Evolutionary conservation across 495 filamentous ascomycete genomes (phyloP), one percentile per base, ranked within the genome.

Genomic region (Copromyces sp.): DNA sequence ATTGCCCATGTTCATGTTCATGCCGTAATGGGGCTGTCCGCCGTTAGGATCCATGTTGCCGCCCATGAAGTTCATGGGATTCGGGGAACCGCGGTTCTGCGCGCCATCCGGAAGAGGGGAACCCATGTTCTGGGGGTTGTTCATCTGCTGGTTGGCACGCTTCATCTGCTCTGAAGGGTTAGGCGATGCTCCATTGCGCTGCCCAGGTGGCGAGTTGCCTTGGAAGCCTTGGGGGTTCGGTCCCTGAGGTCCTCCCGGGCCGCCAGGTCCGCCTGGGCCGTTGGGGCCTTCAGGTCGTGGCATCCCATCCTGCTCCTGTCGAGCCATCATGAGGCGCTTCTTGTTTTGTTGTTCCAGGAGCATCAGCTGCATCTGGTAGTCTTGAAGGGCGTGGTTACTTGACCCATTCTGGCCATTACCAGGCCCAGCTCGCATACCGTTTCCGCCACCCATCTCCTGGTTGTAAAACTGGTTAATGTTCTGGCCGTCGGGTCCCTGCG

Each of bases 291-390:
- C 90, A 75, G 83, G 78, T 37, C 89, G 86, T 35, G 79, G 82
- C 35, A 81, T 81, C 12, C 71, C 77, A 75, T 98, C 94, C 83
- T 98, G 95, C 81, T 98, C 95, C 82, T 97, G 93, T 59, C 95
- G 90, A 72, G 95, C 95, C 94, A 97, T 96, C 87, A 98, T 91
- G 77, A 99, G 84, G 32, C 95, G 87, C 78, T 95, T 95, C 87
- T 98, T 99, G 77, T 98, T 99, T 81, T 99, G 95, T 83, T 99
- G 95, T 81, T 99, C 95, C 47, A 99, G 90, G 71, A 99, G 81
- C 95, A 98, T 98, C 79, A 99, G 85, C 78, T 99, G 95, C 95
- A 98, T 97, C 83, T 99, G 95, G 82, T 99, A 98, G 80, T 98
- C 96, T 80, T 98, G 95, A 71, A 99, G 86, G 44, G 96, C 96